A percentile compares a stretch with the other conserved stretches of the same genome.
Evolutionary conservation across 2,329 filamentous ascomycete genomes (phyloP).

Genomic region (Sporothrix sp.): DNA sequence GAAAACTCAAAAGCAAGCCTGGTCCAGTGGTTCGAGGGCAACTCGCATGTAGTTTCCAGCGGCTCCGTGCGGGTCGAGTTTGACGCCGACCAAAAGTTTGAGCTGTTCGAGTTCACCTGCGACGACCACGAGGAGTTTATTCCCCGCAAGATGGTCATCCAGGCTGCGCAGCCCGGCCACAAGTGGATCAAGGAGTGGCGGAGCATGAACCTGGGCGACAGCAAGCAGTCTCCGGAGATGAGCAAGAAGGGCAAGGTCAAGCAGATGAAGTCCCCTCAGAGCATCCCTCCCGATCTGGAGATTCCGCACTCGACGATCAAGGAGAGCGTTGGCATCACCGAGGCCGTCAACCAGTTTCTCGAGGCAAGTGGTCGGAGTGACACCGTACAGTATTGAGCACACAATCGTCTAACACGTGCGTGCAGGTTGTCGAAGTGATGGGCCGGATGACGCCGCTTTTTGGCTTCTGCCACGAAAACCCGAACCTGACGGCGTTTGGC

Average conservation of each 20-base stretch:
- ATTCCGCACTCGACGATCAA: slow-evolving; percentile 51
- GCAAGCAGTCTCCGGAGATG: slow-evolving; percentile 54
- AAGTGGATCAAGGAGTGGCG: slow-evolving; percentile 59
- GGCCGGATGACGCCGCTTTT: slow-evolving; percentile 58
- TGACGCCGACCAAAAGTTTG: slow-evolving; percentile 68
- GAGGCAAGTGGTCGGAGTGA: slow-evolving; percentile 37
- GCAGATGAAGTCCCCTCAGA: slow-evolving; percentile 49
- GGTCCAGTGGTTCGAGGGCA: slow-evolving; percentile 80
- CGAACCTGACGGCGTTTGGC: slow-evolving; percentile 44
- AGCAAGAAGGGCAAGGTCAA: slow-evolving; percentile 55
- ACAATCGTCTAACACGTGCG: slow-evolving; percentile 15
- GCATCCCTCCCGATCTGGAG: slow-evolving; percentile 49
- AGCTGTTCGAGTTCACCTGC: slow-evolving; percentile 74
- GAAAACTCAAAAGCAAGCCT: slow-evolving; percentile 69
- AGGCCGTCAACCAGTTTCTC: slow-evolving; percentile 53
- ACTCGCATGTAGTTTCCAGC: slow-evolving; percentile 70
- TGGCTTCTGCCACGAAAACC: slow-evolving; percentile 45
- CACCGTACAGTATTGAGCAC: not conserved
- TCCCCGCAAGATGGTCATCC: slow-evolving; percentile 54
- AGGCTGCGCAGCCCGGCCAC: slow-evolving; percentile 52
- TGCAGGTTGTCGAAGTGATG: slow-evolving; percentile 54
- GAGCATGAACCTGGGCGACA: slow-evolving; percentile 46
- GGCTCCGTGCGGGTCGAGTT: slow-evolving; percentile 73
- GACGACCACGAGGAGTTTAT: slow-evolving; percentile 74
- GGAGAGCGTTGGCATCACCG: slow-evolving; percentile 47